These are phyloP conservation scores for Odonthalia washingtoniensis DNA, from an alignment of 31 red algal species.

Conservation along the genomic window DNA sequence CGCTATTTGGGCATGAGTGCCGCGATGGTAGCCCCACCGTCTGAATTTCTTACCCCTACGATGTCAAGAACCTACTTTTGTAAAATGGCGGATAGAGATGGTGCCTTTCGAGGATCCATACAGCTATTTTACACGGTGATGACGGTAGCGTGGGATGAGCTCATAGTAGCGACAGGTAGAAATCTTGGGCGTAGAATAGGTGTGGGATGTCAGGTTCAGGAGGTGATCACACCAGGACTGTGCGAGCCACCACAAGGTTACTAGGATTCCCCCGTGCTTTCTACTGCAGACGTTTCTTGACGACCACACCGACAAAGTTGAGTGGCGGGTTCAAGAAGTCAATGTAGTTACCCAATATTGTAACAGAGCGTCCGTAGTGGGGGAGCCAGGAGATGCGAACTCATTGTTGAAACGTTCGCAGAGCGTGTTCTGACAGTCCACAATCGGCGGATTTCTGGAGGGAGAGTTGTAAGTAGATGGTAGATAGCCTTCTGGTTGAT, in stretches of 20 bases:
- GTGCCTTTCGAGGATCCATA: background rate
- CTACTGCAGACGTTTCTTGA: no score
- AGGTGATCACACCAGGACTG: background rate
- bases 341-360: no score
- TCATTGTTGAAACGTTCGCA: background rate
- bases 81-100: conserved; percentile 4
- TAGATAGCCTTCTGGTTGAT: background rate
- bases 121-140: background rate
- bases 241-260: conserved; percentile 35
- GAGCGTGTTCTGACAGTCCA: background rate
- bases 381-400: background rate
- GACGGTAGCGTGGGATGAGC: background rate
- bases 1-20: conserved; percentile 22
- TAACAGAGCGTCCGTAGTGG: background rate
- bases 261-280: no score
- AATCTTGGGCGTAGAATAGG: background rate
- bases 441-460: background rate
- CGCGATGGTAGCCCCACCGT: conserved; percentile 6
- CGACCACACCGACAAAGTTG: no score
- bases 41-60: background rate
- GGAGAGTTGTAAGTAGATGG: background rate
- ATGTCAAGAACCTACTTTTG: background rate
- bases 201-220: background rate
- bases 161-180: conserved; percentile 2
- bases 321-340: no score